phyloP scores from a whole-genome alignment of 139 green algal species.

The Spirogloea muscicola region DNA sequence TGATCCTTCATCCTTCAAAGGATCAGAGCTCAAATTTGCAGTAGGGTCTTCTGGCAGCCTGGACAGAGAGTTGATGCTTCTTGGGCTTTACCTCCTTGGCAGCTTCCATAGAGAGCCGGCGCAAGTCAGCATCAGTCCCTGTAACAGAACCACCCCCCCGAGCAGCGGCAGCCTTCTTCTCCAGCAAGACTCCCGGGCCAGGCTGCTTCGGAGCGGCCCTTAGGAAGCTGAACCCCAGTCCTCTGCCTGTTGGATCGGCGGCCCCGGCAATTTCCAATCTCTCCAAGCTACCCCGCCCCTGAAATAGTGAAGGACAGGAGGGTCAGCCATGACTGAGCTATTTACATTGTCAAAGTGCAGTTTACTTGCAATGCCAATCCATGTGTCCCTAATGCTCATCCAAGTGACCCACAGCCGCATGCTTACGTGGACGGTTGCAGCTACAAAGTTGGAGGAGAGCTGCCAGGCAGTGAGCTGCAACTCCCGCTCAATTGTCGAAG shows the following conservation, averaged over 20 bases:
- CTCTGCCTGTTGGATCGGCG: constrained; percentile 70
- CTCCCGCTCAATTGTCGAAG: constrained; percentile 47
- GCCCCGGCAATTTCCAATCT: constrained; percentile 47
- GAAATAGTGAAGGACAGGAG: too few relatives aligned
- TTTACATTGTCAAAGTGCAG: too few relatives aligned
- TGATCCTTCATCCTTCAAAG: too few relatives aligned
- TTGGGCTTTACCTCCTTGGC: constrained; percentile 45
- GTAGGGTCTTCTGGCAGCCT: too few relatives aligned
- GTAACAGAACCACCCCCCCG: constrained; percentile 18
- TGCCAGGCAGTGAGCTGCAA: constrained; percentile 56
- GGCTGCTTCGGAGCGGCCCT: constrained; percentile 35
- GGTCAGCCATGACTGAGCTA: too few relatives aligned
- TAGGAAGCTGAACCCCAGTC: constrained; percentile 65
- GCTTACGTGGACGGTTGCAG: too few relatives aligned
- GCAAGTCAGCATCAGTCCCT: constrained; percentile 71
- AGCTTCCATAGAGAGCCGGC: constrained; percentile 63
- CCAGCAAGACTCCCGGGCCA: not conserved
- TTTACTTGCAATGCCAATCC: too few relatives aligned
- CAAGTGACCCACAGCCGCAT: too few relatives aligned
- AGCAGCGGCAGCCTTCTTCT: constrained; percentile 38
- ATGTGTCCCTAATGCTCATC: too few relatives aligned
- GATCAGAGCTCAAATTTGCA: too few relatives aligned
- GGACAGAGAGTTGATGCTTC: too few relatives aligned
- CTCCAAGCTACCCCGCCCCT: constrained; percentile 12
- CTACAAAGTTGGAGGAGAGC: constrained; percentile 61